These are phyloP conservation scores for Crotalaria pallida DNA, from an alignment of 306 rosid species.

Conservation along the genomic window DNA sequence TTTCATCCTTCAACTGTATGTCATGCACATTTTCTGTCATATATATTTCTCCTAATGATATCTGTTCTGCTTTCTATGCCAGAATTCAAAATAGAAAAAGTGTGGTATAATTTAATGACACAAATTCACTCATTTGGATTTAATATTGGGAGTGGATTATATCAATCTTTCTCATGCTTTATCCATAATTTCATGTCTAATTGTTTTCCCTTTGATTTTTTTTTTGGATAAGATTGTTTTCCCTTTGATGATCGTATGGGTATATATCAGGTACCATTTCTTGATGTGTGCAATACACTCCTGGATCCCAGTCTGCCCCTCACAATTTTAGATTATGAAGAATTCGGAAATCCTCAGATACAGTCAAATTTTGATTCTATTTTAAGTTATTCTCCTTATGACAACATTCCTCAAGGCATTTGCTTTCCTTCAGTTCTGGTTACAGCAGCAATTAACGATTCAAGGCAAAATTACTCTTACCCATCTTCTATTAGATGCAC, in stretches of 20 bases:
- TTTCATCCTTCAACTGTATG: neutral
- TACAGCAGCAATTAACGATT: conserved; percentile 70
- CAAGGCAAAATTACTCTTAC: conserved; percentile 48
- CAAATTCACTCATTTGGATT: neutral
- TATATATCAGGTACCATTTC: conserved; percentile 79
- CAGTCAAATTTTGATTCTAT: conserved; percentile 49
- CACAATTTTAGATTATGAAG: conserved; percentile 81
- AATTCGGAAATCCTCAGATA: conserved; percentile 81
- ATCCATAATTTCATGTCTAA: neutral
- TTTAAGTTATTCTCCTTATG: conserved; percentile 73
- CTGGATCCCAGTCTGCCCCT: conserved; percentile 86
- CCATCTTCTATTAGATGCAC: neutral
- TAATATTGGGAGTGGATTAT: neutral
- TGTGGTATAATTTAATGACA: neutral
- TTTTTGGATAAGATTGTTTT: too few species aligned
- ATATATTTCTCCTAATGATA: neutral
- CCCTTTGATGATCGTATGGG: conserved; percentile 11
- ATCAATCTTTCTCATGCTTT: neutral
- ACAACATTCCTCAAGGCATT: conserved; percentile 56
- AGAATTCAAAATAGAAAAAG: neutral
- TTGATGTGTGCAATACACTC: conserved; percentile 89
- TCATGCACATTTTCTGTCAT: neutral
- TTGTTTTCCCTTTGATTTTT: conserved; percentile 14
- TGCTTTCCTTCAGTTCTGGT: conserved; percentile 87
- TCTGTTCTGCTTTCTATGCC: neutral